Conservation (phyloP, 108 stramenopile genomes). For the Cyclostephanos invisitatus region DNA sequence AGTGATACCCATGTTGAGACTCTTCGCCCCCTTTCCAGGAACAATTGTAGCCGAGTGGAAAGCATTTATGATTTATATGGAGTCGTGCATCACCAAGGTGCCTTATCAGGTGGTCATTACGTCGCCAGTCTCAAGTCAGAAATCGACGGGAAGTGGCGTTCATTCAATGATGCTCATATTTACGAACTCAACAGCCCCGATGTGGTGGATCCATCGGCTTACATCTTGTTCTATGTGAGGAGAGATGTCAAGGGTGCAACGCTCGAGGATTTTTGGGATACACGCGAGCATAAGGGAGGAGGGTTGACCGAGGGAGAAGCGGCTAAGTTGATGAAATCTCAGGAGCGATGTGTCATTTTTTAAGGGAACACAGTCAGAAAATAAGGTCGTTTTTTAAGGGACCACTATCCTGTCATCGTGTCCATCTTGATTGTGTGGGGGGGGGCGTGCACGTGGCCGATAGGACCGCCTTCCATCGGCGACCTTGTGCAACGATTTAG, state of each 20-base stretch:
- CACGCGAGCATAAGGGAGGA: slow-evolving; percentile 63
- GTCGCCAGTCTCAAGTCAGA: slow-evolving; percentile 88
- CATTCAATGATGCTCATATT: slow-evolving; percentile 89
- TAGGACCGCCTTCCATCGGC: too few species aligned
- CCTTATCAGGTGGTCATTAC: slow-evolving; percentile 86
- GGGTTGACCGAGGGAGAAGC: slow-evolving; percentile 86
- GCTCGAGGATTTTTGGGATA: slow-evolving; percentile 88
- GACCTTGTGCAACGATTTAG: too few species aligned
- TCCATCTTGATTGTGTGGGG: too few species aligned
- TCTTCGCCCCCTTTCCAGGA: slow-evolving; percentile 35
- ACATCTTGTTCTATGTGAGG: slow-evolving; percentile 89
- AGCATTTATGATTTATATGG: slow-evolving; percentile 87
- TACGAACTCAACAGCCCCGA: slow-evolving; percentile 81
- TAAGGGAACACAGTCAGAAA: too few species aligned
- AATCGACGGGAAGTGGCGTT: slow-evolving; percentile 85
- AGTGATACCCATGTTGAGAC: slow-evolving; percentile 17
- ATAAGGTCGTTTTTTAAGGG: too few species aligned
- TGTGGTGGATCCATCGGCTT: slow-evolving; percentile 88
- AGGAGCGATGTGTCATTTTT: slow-evolving; percentile 79
- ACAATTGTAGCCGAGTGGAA: slow-evolving; percentile 56
- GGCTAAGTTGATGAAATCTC: slow-evolving; percentile 72
- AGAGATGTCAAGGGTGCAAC: slow-evolving; percentile 77
- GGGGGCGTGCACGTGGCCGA: too few species aligned
- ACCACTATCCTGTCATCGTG: too few species aligned
- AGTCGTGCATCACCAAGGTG: slow-evolving; percentile 92